Base-by-base conservation (phyloP, 2,329 filamentous ascomycete species). In the Pleoardoris graminearum region DNA sequence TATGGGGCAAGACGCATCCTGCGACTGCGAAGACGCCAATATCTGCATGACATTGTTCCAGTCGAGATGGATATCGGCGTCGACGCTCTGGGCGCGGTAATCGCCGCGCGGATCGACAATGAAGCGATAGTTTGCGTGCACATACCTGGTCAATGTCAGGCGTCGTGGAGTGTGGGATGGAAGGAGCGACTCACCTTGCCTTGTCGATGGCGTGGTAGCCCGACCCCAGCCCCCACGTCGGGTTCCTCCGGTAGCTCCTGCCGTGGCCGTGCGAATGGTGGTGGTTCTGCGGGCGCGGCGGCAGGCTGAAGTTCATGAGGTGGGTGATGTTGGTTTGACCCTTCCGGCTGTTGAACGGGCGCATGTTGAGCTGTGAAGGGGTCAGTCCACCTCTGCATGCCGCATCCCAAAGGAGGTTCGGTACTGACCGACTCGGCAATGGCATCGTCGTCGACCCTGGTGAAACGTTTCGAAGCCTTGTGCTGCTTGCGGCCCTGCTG, bases 301-400 rank as follows among this genome's bases (percentile, higher is more conserved):
- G 89, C 17, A 91, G 79, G 38, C 89, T 86, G 75, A 97, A 96
- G 77, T 93, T 93, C 81, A 99, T 89, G 51, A 99, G 78, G 75
- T 99, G 94, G 35, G 94, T 97, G 70, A 99, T 99, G 67, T 90
- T 96, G 48, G 91, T 97, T 75, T 97, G 93, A 48, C 94, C 94
- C 66, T 94, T 90, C 53, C 94, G 87, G 65, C 85, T 85, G 63
- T 77, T 85, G 55, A 82, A 80, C 48, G 83, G 82, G 70, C 77
- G 81, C 82, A 86, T 87, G 75, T 80, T 82, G 75, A 80, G 80
- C 83, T 82, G 64, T 61, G 62, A 36, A 6, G n/a, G 39, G 35
- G 51, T 66, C 59, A 67, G 62, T 10, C 16, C 1, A 12, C 3
- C n/a, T n/a, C 8, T 23, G 7, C 42, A 29, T 1, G 3, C 5